Evolutionary conservation across 768 basidiomycete species (phyloP), one percentile per base, ranked within the genome.

Genomic region (Xerocomus spinulosus): DNA sequence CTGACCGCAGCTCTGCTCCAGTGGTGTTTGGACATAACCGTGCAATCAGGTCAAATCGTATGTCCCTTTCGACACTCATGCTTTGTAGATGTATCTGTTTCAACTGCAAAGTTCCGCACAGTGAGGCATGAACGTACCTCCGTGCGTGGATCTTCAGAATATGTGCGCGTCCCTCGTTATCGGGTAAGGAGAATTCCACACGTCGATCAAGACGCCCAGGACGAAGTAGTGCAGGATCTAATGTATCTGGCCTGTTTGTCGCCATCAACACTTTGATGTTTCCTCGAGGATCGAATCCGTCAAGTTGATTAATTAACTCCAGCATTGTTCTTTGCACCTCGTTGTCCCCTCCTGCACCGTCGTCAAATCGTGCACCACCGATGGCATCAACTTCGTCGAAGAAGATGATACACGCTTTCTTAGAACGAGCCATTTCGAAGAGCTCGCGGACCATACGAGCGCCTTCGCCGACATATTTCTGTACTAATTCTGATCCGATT

Each of bases 231-330:
- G 96, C 96, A 50, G 96, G 96, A 68, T 99, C 96, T 38, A 99
- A 80, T 1, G 96, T 98, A 68, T 99, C 96, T 17, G 96, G 96
- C 68, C 95, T 95, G 74, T 99, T 98, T 7, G 96, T 98, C 25
- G 96, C 96, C 96, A 99, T 99, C 49, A 99, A 77, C 18, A 99
- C 95, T 69, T 99, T 99, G 71, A 99, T 98, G 64, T 98, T 98
- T n/a, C 96, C 96, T 72, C 96, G 73, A 7, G 95, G 87, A 69
- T 98, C 96, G 70, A 99, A 99, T 26, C 96, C 96, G 60, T 99
- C 94, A 66, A 99, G 72, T 68, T 99, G 96, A 66, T 98, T 98
- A 62, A 99, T 98, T 60, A 98, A 72, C 70, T 99, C 96, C 73
- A 99, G 74, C 96, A 99, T 99, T 10, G 96, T 99, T 65, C 96